Evolutionary conservation across 2,329 filamentous ascomycete genomes (phyloP).

Genomic region (Elsinoe fawcettii): DNA sequence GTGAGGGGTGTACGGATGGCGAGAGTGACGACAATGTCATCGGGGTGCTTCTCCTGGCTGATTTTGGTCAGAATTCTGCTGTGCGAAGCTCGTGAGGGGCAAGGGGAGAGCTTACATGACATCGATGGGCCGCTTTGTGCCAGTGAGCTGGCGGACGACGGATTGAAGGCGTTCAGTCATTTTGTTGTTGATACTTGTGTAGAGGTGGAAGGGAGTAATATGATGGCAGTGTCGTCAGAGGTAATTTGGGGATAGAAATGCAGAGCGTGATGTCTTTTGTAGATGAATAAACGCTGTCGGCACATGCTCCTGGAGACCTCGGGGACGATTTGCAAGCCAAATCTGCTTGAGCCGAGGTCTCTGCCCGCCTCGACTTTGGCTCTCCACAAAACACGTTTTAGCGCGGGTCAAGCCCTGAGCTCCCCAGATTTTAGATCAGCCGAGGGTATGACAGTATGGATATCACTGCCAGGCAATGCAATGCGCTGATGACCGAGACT

Average conservation of each 20-base stretch:
- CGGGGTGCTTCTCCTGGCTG: slow-evolving; percentile 84
- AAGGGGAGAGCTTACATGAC: slow-evolving; percentile 60
- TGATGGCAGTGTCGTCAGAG: neutral
- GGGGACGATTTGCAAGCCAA: neutral
- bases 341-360: slow-evolving; percentile 10
- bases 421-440: neutral
- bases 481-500: no score
- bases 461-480: neutral
- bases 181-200: neutral
- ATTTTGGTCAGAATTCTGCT: slow-evolving; percentile 17
- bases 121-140: slow-evolving; percentile 58
- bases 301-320: slow-evolving; percentile 3
- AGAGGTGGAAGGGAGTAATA: neutral
- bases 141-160: slow-evolving; percentile 78
- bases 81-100: slow-evolving; percentile 54
- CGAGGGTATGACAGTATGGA: neutral
- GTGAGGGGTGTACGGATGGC: slow-evolving; percentile 81
- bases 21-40: slow-evolving; percentile 93
- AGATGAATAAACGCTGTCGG: slow-evolving; percentile 13
- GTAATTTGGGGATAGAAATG: neutral
- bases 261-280: slow-evolving; percentile 5
- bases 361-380: neutral
- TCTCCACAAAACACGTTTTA: slow-evolving; percentile 4
- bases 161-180: slow-evolving; percentile 71
- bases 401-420: neutral